Conservation (phyloP, 257 asterid species). For the Cynanchum wilfordii region DNA sequence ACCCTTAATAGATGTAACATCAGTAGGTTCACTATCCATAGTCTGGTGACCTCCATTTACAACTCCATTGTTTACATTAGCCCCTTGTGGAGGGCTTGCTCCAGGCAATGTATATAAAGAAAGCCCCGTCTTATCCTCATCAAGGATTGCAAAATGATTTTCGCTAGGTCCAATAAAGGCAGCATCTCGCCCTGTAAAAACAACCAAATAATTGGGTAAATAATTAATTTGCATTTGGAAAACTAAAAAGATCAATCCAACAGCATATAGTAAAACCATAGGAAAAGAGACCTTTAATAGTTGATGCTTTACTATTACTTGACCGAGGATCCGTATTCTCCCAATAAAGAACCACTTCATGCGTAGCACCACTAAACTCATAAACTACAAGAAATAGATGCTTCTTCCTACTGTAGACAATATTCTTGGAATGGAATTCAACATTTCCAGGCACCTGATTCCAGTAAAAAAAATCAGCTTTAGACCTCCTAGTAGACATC, state of each 20-base stretch:
- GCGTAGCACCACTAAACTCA: conserved; percentile 67
- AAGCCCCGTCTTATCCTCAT: conserved; percentile 89
- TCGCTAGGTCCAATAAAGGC: conserved; percentile 88
- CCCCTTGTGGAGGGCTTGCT: conserved; percentile 56
- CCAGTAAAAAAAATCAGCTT: conserved; percentile 8
- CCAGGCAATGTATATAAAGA: conserved; percentile 74
- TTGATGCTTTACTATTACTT: conserved; percentile 74
- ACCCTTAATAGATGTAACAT: conserved; percentile 66
- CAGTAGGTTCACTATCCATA: conserved; percentile 50
- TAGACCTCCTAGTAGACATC: neutral
- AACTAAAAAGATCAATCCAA: conserved; percentile 3
- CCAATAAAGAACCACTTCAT: conserved; percentile 91
- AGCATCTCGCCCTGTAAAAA: conserved; percentile 77
- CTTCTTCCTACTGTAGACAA: conserved; percentile 75
- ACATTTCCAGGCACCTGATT: conserved; percentile 86
- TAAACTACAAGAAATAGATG: conserved; percentile 81
- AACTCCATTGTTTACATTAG: conserved; percentile 45
- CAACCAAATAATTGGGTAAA: conserved; percentile 19
- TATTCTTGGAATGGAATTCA: conserved; percentile 66
- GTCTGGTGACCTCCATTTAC: conserved; percentile 45
- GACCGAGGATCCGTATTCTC: conserved; percentile 82
- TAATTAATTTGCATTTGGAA: neutral
- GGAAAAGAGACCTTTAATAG: conserved; percentile 64
- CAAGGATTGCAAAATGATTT: conserved; percentile 83
- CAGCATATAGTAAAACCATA: conserved; percentile 19